These are phyloP conservation scores for Hordeum vulgare DNA, from an alignment of 176 grass and related monocot genomes.

Conservation along the genomic window MorexV3_pseudomolecules_assembly NC_058519.1:146923593-146924092, in stretches of 20 bases:
- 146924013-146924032: constrained; percentile 54
- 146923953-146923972: constrained; percentile 19
- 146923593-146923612: constrained; percentile 33
- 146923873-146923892: constrained; percentile 20
- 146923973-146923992: background rate
- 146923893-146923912: constrained; percentile 53
- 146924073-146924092: constrained; percentile 77
- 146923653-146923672: constrained; percentile 46
- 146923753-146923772: background rate
- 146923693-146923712: constrained; percentile 1
- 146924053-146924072: constrained; percentile 68
- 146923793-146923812: background rate
- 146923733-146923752: constrained; percentile 1
- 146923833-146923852: constrained; percentile 51
- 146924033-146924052: constrained; percentile 57
- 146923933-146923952: background rate
- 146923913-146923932: constrained; percentile 28
- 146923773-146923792: background rate
- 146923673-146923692: constrained; percentile 25
- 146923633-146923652: constrained; percentile 32
- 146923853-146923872: constrained; percentile 28
- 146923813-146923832: constrained; percentile 36
- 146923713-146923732: background rate
- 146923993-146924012: constrained; percentile 32
- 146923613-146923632: constrained; percentile 42